phyloP scores from a whole-genome alignment of 176 grass and related monocot species.

The Oryza coarctata region DNA sequence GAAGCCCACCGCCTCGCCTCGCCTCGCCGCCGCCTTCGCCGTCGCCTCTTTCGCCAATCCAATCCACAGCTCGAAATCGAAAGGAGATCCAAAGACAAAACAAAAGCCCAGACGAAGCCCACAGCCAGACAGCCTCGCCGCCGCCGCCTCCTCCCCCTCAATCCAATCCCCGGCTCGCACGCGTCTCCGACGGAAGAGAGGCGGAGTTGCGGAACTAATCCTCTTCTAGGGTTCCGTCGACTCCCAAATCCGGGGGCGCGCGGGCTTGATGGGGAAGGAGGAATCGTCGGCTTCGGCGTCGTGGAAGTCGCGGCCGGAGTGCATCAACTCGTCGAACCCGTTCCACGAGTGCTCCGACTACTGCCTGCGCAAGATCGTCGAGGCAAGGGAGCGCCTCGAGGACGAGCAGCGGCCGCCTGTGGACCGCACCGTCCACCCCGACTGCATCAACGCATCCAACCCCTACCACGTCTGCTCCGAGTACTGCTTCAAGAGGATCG shows the following conservation, averaged over 20 bases:
- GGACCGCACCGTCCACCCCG: constrained; percentile 55
- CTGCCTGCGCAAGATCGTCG: constrained; percentile 58
- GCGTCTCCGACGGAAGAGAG: background rate
- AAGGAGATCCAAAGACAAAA: too few relatives aligned
- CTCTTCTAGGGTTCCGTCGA: constrained; percentile 14
- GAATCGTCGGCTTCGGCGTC: background rate
- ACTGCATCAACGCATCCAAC: constrained; percentile 75
- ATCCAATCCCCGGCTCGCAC: background rate
- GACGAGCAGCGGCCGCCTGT: constrained; percentile 22
- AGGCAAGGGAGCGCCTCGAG: constrained; percentile 44
- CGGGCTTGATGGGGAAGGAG: constrained; percentile 16
- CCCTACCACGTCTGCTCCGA: constrained; percentile 66
- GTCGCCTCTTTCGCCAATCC: too few relatives aligned
- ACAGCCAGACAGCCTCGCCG: too few relatives aligned
- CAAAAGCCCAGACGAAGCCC: too few relatives aligned
- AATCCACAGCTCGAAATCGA: too few relatives aligned
- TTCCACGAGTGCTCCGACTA: constrained; percentile 76
- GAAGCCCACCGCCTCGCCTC: too few relatives aligned
- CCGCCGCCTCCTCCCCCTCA: too few relatives aligned
- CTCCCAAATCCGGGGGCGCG: background rate
- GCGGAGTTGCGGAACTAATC: background rate
- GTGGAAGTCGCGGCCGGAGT: constrained; percentile 39
- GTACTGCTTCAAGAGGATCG: constrained; percentile 65
- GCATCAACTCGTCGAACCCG: constrained; percentile 77
- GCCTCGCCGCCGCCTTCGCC: too few relatives aligned